Conservation (phyloP, 495 filamentous ascomycete genomes). For the Aspergillus ellipticus region DNA sequence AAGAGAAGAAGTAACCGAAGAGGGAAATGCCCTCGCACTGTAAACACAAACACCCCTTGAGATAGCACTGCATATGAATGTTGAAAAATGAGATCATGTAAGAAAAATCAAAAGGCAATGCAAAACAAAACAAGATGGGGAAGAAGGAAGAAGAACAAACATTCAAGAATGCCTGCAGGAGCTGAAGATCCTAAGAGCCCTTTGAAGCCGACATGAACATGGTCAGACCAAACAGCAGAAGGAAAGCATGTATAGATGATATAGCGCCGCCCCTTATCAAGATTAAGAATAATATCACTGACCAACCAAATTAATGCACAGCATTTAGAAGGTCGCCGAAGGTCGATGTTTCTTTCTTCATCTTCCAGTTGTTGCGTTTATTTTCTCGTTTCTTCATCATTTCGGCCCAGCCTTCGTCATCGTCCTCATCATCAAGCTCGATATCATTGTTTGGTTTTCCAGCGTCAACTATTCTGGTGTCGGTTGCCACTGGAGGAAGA, state of each 20-base stretch:
- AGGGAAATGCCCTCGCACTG: neutral
- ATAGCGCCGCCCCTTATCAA: constrained; percentile 1
- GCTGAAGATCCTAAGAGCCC: neutral
- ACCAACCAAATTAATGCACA: constrained; percentile 31
- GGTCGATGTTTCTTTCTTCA: constrained; percentile 53
- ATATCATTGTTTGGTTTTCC: constrained; percentile 23
- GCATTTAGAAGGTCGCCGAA: constrained; percentile 43
- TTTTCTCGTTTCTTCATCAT: constrained; percentile 82
- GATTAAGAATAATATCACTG: neutral
- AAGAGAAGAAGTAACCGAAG: no score
- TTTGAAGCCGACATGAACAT: neutral
- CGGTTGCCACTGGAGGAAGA: constrained; percentile 31
- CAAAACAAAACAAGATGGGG: constrained; percentile 7
- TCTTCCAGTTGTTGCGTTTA: constrained; percentile 70
- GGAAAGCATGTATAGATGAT: constrained; percentile 9
- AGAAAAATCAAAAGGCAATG: constrained; percentile 6
- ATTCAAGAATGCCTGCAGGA: neutral
- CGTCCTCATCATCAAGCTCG: constrained; percentile 60
- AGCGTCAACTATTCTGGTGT: constrained; percentile 22
- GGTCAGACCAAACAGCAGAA: constrained; percentile 14
- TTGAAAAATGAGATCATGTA: neutral
- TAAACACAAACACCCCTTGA: neutral
- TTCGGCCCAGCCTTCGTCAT: constrained; percentile 81
- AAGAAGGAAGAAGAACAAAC: neutral
- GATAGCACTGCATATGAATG: neutral